phyloP scores from a whole-genome alignment of 2,329 filamentous ascomycete genomes.

The Claviceps cyperi region DNA sequence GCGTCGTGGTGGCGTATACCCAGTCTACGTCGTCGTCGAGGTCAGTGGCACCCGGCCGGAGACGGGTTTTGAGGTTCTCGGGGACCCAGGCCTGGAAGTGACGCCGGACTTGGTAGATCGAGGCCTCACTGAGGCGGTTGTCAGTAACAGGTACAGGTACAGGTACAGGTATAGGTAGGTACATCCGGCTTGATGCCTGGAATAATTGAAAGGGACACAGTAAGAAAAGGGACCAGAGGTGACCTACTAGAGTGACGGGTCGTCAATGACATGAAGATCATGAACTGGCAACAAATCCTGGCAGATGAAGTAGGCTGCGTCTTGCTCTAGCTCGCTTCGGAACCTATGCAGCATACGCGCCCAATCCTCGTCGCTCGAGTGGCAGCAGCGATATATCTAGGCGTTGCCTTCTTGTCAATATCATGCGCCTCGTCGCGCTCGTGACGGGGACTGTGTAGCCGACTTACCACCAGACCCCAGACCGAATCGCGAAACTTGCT shows the following conservation, averaged over 20 bases:
- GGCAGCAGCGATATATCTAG: conserved; percentile 2
- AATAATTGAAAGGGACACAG: background rate
- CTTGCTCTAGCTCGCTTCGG: background rate
- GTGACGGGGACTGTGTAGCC: no score
- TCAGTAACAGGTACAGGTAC: background rate
- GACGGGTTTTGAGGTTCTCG: conserved; percentile 1
- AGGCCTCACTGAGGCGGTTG: background rate
- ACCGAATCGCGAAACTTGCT: background rate
- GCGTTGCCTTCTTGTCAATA: background rate
- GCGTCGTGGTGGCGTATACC: background rate
- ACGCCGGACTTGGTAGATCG: conserved; percentile 1
- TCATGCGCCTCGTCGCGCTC: background rate
- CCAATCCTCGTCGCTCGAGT: background rate
- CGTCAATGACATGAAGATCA: conserved; percentile 1
- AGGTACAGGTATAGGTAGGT: background rate
- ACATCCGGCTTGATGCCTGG: background rate
- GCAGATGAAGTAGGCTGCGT: background rate
- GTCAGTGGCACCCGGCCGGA: background rate
- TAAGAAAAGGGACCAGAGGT: background rate
- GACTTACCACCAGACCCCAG: conserved; percentile 2
- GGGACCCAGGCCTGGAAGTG: conserved; percentile 2
- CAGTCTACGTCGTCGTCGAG: background rate
- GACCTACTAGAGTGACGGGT: background rate
- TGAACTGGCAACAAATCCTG: background rate
- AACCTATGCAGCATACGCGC: background rate